Conservation (phyloP, 2,329 filamentous ascomycete species). For the Fusarium burgessii region DNA sequence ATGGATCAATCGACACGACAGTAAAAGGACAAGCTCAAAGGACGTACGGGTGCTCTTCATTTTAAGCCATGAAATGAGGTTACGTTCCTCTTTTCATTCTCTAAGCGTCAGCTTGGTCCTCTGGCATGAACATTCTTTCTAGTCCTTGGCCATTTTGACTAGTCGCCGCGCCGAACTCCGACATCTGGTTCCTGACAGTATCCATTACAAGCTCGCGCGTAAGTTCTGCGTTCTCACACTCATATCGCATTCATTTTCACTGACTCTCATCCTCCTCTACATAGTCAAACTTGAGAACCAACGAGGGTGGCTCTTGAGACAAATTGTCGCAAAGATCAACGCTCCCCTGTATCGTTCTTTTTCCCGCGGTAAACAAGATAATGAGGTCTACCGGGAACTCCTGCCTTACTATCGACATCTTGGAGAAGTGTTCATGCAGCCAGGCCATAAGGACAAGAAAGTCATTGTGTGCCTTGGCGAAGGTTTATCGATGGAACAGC, state of each 20-base stretch:
- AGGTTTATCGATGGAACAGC: not conserved
- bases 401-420: not conserved
- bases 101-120: not conserved
- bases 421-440: not conserved
- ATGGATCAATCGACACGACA: not conserved
- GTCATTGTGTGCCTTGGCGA: not conserved
- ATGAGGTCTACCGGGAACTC: not conserved
- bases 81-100: not conserved
- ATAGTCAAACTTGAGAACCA: not conserved
- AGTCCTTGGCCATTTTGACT: not conserved
- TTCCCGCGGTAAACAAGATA: not conserved
- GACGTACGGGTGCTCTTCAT: not conserved
- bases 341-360: not conserved
- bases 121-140: not conserved
- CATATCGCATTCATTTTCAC: too few species aligned
- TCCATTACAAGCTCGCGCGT: not conserved
- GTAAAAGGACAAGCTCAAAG: too few species aligned
- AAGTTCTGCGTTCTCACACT: not conserved
- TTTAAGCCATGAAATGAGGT: not conserved
- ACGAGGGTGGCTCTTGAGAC: not conserved
- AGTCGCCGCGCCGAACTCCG: not conserved
- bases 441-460: not conserved
- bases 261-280: not conserved
- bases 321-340: not conserved
- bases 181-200: not conserved